Conservation (phyloP, 352 stramenopile genomes). For the Pythium utonaiense region DNA sequence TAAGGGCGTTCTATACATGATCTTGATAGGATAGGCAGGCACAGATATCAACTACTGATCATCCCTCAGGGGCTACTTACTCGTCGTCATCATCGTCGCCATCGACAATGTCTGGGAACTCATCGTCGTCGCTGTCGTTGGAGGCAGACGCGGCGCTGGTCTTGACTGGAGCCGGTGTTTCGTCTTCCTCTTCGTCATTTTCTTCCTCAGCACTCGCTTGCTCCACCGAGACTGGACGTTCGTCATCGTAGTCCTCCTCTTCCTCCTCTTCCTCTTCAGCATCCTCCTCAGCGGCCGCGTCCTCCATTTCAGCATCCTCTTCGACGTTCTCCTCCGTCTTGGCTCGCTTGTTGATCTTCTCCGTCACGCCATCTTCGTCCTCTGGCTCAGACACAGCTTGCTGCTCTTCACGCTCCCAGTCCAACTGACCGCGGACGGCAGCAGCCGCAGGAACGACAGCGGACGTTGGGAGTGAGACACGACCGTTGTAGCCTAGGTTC, state of each 20-base stretch:
- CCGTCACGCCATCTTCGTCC: not conserved
- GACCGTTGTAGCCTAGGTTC: not conserved
- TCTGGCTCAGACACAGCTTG: conserved; percentile 10
- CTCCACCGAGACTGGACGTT: conserved; percentile 15
- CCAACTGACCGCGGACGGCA: conserved; percentile 30
- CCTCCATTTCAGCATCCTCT: conserved; percentile 34
- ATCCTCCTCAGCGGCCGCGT: conserved; percentile 26
- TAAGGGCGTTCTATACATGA: conserved; percentile 8
- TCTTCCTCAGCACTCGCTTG: conserved; percentile 11
- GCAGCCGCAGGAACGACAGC: conserved; percentile 9
- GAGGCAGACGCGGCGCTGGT: not conserved
- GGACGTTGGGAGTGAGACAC: not conserved
- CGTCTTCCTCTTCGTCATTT: conserved; percentile 25
- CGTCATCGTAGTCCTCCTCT: conserved; percentile 31
- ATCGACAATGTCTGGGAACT: conserved; percentile 82
- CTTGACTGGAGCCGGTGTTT: not conserved
- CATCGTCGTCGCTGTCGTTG: conserved; percentile 50
- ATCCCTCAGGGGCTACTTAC: conserved; percentile 20
- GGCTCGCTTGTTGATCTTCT: conserved; percentile 12
- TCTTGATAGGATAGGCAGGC: not conserved
- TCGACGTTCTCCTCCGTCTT: conserved; percentile 39
- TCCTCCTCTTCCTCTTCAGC: conserved; percentile 24
- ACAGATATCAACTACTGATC: not conserved
- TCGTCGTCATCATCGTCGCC: conserved; percentile 55
- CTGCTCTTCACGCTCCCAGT: conserved; percentile 32